phyloP scores from a whole-genome alignment of 2,329 filamentous ascomycete species.

The Aspergillus sp. region DNA sequence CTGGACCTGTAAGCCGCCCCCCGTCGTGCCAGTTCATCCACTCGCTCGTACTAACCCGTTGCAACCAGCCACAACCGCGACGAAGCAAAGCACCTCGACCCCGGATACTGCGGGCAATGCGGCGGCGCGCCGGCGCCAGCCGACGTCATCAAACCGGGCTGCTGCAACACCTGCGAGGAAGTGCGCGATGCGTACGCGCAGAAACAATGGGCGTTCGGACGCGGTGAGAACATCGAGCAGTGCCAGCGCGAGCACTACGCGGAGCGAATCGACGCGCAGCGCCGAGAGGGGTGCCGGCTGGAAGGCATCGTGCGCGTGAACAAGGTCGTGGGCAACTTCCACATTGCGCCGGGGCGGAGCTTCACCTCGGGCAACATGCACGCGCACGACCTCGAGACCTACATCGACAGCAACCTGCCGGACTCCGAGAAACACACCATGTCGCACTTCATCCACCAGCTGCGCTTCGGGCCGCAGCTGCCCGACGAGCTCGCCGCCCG shows the following conservation, averaged over 20 bases:
- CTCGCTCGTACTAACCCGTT: not conserved
- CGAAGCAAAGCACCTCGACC: constrained; percentile 71
- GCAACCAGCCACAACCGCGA: constrained; percentile 54
- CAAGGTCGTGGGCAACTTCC: constrained; percentile 98
- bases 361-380: constrained; percentile 97
- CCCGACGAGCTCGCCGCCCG: constrained; percentile 57
- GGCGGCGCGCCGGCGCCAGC: constrained; percentile 71
- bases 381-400: constrained; percentile 94
- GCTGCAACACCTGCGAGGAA: constrained; percentile 95
- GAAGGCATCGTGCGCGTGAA: constrained; percentile 90
- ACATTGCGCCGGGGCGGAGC: constrained; percentile 88
- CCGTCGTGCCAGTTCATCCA: too few species aligned
- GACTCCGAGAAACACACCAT: constrained; percentile 70
- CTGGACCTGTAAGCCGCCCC: constrained; percentile 52
- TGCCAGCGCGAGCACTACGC: constrained; percentile 90
- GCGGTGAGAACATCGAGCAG: constrained; percentile 87
- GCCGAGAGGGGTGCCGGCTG: constrained; percentile 86
- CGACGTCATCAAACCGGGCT: constrained; percentile 68
- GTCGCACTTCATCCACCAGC: constrained; percentile 74
- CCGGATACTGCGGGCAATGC: constrained; percentile 85
- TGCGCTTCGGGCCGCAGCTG: constrained; percentile 88
- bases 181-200: constrained; percentile 88
- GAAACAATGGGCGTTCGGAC: constrained; percentile 86
- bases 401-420: constrained; percentile 58
- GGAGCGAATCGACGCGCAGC: constrained; percentile 77